Conservation (phyloP, 495 filamentous ascomycete species). For the Xylaria sp. region DNA sequence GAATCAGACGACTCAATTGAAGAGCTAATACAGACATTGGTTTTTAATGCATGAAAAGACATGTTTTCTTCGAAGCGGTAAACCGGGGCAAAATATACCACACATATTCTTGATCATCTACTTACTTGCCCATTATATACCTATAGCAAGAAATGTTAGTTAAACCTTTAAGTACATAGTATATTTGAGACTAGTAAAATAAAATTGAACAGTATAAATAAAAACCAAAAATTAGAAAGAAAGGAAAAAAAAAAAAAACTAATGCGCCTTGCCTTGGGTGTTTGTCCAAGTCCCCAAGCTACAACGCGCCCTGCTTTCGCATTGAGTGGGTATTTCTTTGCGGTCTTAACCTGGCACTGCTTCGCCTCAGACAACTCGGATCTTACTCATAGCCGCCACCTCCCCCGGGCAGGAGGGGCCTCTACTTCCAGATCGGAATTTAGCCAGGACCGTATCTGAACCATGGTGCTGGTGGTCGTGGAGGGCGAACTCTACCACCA, state of each 20-base stretch:
- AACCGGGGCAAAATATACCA: too few species aligned
- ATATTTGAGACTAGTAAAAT: too few species aligned
- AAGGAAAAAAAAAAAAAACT: background rate
- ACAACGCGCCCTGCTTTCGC: constrained; percentile 25
- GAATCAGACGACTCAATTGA: background rate
- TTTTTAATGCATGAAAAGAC: background rate
- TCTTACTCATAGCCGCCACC: background rate
- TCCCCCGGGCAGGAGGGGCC: background rate
- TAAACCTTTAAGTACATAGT: too few species aligned
- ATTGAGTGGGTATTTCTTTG: constrained; percentile 25
- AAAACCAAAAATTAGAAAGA: too few species aligned
- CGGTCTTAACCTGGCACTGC: constrained; percentile 18
- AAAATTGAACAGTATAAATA: too few species aligned
- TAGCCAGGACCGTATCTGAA: constrained; percentile 26
- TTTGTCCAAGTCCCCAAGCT: constrained; percentile 1
- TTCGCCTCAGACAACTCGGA: constrained; percentile 3
- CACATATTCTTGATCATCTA: too few species aligned
- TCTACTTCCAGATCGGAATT: background rate
- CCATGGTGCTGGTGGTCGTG: background rate
- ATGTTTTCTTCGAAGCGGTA: too few species aligned
- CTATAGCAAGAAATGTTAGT: too few species aligned
- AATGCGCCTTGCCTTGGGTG: constrained; percentile 12
- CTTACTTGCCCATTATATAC: too few species aligned
- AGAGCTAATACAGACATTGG: background rate
- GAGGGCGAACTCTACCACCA: constrained; percentile 23